Evolutionary conservation across 768 basidiomycete species (phyloP).

Genomic region (Tricholoma furcatifolium): DNA sequence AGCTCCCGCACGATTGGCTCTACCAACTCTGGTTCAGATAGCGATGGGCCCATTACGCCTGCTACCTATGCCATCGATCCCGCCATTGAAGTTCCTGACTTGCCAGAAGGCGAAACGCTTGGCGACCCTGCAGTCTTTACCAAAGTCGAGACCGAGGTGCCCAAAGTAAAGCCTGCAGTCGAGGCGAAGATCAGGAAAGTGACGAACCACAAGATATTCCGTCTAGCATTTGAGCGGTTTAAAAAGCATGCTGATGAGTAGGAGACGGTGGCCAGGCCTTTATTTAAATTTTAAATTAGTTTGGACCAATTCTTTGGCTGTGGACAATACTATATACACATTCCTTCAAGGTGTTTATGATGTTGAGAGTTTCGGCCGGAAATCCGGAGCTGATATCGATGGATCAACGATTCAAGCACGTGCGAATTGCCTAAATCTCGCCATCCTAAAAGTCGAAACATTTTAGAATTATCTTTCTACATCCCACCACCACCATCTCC

Average conservation of each 20-base stretch:
- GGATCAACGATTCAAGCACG: conserved; percentile 37
- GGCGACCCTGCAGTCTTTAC: conserved; percentile 21
- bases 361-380: background rate
- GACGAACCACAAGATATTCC: conserved; percentile 32
- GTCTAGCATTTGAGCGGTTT: conserved; percentile 29
- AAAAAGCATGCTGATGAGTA: conserved; percentile 12
- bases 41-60: conserved; percentile 50
- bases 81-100: conserved; percentile 41
- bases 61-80: conserved; percentile 40
- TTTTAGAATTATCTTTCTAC: conserved; percentile 14
- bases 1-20: conserved; percentile 20
- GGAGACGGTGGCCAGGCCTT: background rate
- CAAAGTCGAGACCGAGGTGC: background rate
- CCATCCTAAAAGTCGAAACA: conserved; percentile 18
- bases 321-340: conserved; percentile 5
- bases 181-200: conserved; percentile 20
- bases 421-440: conserved; percentile 32
- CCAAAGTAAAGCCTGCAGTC: background rate
- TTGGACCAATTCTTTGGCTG: no score
- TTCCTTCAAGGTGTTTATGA: conserved; percentile 1
- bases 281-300: background rate
- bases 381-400: conserved; percentile 22
- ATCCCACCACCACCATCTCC: conserved; percentile 30
- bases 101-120: conserved; percentile 36
- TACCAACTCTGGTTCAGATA: conserved; percentile 33